Percentiles rank a stretch among this genome's conserved stretches.
These are phyloP conservation scores for Penicillium parvum DNA, from an alignment of 495 filamentous ascomycete genomes.

Conservation along the genomic window DNA sequence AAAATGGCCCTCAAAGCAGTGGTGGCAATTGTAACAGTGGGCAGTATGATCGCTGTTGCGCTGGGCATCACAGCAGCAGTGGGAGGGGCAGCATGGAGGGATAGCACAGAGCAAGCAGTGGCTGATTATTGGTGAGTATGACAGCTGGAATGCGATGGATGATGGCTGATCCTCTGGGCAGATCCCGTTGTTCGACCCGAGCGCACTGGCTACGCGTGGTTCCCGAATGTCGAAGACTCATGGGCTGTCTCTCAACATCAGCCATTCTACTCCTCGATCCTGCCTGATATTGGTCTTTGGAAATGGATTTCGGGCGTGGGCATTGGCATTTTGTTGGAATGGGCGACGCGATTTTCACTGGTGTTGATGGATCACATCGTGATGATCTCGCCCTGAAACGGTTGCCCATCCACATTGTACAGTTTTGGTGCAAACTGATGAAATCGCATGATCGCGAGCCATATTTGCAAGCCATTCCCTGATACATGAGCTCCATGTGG, in stretches of 20 bases:
- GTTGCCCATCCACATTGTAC: not conserved
- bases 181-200: not conserved
- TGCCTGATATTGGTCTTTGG: no score
- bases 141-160: not conserved
- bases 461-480: no score
- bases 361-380: not conserved
- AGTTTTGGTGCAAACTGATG: no score
- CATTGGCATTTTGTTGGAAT: no score
- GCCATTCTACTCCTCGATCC: no score
- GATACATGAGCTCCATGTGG: not conserved
- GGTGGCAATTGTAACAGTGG: conserved; percentile 55
- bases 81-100: conserved; percentile 54
- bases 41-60: conserved; percentile 55
- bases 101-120: conserved; percentile 25
- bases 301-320: no score
- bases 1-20: conserved; percentile 47
- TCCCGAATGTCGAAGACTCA: no score
- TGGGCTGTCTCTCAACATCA: no score
- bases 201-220: not conserved
- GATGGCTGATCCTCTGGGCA: not conserved
- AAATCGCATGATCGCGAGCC: no score
- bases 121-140: conserved; percentile 7
- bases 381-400: no score
- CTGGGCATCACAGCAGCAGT: conserved; percentile 60
- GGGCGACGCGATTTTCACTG: not conserved